These are phyloP conservation scores for Lactuca saligna DNA, from an alignment of 129 eudicot species.

Conservation along the genomic window DNA sequence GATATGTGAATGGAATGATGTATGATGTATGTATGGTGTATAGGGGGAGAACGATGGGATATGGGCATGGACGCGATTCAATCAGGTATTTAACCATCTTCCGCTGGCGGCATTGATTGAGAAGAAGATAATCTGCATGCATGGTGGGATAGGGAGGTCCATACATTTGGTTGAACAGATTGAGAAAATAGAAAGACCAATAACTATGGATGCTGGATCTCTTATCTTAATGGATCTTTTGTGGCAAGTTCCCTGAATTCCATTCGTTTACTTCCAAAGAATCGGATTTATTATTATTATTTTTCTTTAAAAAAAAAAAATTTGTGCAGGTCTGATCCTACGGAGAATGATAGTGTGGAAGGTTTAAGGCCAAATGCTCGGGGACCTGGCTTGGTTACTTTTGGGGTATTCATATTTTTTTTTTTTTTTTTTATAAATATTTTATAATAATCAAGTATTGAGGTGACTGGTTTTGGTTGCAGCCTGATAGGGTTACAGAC, in stretches of 20 bases:
- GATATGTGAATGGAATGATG: not conserved
- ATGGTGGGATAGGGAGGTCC: constrained; percentile 98
- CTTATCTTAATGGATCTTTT: constrained; percentile 85
- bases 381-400: constrained; percentile 91
- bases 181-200: constrained; percentile 98
- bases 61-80: constrained; percentile 98
- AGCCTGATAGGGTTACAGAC: constrained; percentile 97
- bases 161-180: constrained; percentile 92
- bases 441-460: no score
- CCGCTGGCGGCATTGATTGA: constrained; percentile 96
- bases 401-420: constrained; percentile 59
- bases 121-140: constrained; percentile 95
- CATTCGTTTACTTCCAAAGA: not conserved
- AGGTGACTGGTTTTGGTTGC: constrained; percentile 20
- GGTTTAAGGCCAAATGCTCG: constrained; percentile 96
- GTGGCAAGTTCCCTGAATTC: constrained; percentile 48
- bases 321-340: constrained; percentile 88
- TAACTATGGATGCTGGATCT: constrained; percentile 99
- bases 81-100: constrained; percentile 89
- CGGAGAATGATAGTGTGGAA: constrained; percentile 93
- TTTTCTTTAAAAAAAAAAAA: no score
- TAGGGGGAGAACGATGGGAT: constrained; percentile 99
- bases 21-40: constrained; percentile 1
- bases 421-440: no score
- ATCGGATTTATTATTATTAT: no score